Evolutionary conservation across 257 asterid genomes (phyloP).

Genomic region (Osmanthus fragrans): DNA sequence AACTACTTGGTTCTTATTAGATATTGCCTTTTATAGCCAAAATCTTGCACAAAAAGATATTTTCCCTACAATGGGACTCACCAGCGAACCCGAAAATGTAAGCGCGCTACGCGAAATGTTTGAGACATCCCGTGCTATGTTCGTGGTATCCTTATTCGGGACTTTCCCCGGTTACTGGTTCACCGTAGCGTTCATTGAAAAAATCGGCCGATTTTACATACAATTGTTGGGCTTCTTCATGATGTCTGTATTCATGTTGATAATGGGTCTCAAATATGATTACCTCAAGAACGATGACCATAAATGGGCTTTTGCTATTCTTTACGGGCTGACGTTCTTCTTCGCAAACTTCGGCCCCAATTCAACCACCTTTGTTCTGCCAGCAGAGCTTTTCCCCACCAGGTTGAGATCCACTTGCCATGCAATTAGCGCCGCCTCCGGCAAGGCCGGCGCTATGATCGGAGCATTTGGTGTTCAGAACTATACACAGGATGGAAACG

Average conservation of each 20-base stretch:
- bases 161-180: constrained; percentile 44
- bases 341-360: constrained; percentile 52
- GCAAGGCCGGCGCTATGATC: constrained; percentile 50
- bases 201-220: constrained; percentile 36
- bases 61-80: constrained; percentile 34
- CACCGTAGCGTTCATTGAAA: constrained; percentile 39
- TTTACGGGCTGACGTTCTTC: constrained; percentile 50
- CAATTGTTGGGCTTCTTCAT: constrained; percentile 41
- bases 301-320: constrained; percentile 39
- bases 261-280: constrained; percentile 34
- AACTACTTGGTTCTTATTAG: constrained; percentile 37
- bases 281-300: constrained; percentile 29
- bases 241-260: constrained; percentile 46
- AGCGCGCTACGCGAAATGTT: constrained; percentile 41
- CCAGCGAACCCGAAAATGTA: constrained; percentile 8
- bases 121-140: constrained; percentile 46
- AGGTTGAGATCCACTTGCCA: constrained; percentile 43
- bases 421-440: constrained; percentile 44
- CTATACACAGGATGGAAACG: constrained; percentile 34
- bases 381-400: constrained; percentile 49
- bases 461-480: constrained; percentile 42
- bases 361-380: constrained; percentile 45
- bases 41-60: constrained; percentile 41
- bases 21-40: constrained; percentile 36
- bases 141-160: constrained; percentile 37